Evolutionary conservation across 495 filamentous ascomycete genomes (phyloP).

Genomic region (Xylaria palmicola): DNA sequence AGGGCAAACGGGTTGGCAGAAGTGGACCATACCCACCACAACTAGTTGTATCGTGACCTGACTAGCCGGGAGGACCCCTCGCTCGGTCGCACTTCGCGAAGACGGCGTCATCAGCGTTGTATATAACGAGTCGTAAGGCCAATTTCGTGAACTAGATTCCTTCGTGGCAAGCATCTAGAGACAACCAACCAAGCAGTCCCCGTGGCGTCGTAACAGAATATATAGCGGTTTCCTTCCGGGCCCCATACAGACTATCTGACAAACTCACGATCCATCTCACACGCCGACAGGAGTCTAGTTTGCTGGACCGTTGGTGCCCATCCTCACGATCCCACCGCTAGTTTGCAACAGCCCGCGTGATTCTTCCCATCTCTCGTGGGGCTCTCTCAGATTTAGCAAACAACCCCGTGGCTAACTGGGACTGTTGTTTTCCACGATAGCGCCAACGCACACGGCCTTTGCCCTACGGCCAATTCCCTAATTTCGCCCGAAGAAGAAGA

Average conservation of each 20-base stretch:
- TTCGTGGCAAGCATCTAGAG: background rate
- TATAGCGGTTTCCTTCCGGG: too few species aligned
- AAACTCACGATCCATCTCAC: background rate
- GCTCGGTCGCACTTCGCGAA: background rate
- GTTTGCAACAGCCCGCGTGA: background rate
- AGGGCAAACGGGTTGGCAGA: slow-evolving; percentile 3
- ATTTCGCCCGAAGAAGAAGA: background rate
- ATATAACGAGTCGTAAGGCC: background rate
- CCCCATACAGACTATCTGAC: background rate
- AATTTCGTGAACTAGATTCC: background rate
- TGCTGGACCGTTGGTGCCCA: slow-evolving; percentile 3
- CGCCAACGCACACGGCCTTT: background rate
- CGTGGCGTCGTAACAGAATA: background rate
- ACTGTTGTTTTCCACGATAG: background rate
- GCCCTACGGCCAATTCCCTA: background rate
- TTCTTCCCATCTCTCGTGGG: slow-evolving; percentile 2
- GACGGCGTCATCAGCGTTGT: background rate
- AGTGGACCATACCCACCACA: slow-evolving; percentile 18
- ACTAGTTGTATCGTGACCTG: background rate
- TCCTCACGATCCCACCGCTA: slow-evolving; percentile 17
- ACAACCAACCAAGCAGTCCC: background rate
- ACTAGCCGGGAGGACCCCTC: background rate
- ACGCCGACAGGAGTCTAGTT: background rate
- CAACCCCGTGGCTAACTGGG: background rate
- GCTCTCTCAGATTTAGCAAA: background rate